A percentile compares a stretch with the other conserved stretches of the same genome.
phyloP scores from a whole-genome alignment of 202 grass and related monocot genomes.

The Musa balbisiana region DNA sequence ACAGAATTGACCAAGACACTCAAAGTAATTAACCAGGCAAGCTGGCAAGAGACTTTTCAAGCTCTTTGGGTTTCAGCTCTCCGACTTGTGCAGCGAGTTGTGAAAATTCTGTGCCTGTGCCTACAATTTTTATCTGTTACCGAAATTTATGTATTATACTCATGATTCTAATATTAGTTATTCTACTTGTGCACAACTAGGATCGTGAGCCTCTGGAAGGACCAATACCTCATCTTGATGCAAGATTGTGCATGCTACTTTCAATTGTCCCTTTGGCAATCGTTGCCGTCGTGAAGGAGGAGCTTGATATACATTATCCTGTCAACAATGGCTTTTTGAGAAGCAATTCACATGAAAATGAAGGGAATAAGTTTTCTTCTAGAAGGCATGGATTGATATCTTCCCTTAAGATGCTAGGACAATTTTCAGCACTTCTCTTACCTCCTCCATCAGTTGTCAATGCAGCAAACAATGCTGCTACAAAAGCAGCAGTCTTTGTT shows the following conservation, averaged over 20 bases:
- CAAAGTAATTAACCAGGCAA: slow-evolving; percentile 20
- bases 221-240: slow-evolving; percentile 75
- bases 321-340: neutral
- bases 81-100: slow-evolving; percentile 16
- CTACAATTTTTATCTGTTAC: neutral
- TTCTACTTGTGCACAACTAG: slow-evolving; percentile 20
- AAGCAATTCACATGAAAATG: slow-evolving; percentile 18
- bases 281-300: slow-evolving; percentile 70
- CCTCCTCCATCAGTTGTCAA: slow-evolving; percentile 70
- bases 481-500: slow-evolving; percentile 69
- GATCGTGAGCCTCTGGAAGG: slow-evolving; percentile 83
- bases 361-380: slow-evolving; percentile 48
- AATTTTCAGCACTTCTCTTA: slow-evolving; percentile 75
- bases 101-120: neutral
- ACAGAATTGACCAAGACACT: slow-evolving; percentile 22
- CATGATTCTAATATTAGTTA: neutral
- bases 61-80: slow-evolving; percentile 24
- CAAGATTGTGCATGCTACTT: slow-evolving; percentile 76
- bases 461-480: slow-evolving; percentile 82
- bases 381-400: slow-evolving; percentile 68
- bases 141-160: neutral
- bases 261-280: slow-evolving; percentile 81
- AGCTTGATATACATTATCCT: slow-evolving; percentile 29
- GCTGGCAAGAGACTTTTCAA: slow-evolving; percentile 23
- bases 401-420: slow-evolving; percentile 77